Base-by-base conservation (phyloP, 1,139 yeast genomes). In the Hyphopichia fennica region DNA sequence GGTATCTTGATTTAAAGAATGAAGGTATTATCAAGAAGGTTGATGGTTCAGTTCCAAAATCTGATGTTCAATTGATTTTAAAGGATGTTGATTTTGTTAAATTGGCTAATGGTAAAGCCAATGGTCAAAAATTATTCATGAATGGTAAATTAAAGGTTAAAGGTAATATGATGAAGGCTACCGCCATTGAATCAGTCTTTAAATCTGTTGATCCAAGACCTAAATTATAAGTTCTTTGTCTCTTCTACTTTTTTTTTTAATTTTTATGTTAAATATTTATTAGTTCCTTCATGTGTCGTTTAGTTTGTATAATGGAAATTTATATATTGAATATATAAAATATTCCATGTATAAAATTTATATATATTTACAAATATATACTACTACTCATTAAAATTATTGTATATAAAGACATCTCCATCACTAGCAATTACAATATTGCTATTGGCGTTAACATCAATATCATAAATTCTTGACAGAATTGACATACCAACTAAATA, bases 151-250 rank as follows among this genome's bases (percentile, higher is more conserved):
- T 87, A 65, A 87, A 87, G 77, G 84, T 87, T 52, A 85, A 82
- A 75, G 96, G 96, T 57, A 87, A 87, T 70, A 84, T 87, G 72
- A 85, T 86, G 91, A 87, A 88, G 76, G 95, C 95, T 47, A 81
- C 91, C 44, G 78, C 82, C 47, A 80, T 87, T 49, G 95, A 87
- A 67, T 67, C 77, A 38, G 82, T 87, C 40, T 78, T 87, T 69
- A 84, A 84, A 73, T 67, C 79, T 43, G 78, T 86, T 42, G 82
- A 77, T 56, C 82, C 83, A 42, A 70, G 70, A 63, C 63, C 79
- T 46, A 73, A 73, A 65, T 70, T 70, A 55, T 70, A 67, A 56
- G 54, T 38, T 33, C 10, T 8, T 22, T 28, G 10, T 28, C 5
- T 28, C 6, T 11, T 27, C 29, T 27, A 13, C 11, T 17, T 30